A percentile compares a stretch with the other conserved stretches of the same genome.
phyloP scores from a whole-genome alignment of 2,329 filamentous ascomycete genomes.

The Nemania abortiva region DNA sequence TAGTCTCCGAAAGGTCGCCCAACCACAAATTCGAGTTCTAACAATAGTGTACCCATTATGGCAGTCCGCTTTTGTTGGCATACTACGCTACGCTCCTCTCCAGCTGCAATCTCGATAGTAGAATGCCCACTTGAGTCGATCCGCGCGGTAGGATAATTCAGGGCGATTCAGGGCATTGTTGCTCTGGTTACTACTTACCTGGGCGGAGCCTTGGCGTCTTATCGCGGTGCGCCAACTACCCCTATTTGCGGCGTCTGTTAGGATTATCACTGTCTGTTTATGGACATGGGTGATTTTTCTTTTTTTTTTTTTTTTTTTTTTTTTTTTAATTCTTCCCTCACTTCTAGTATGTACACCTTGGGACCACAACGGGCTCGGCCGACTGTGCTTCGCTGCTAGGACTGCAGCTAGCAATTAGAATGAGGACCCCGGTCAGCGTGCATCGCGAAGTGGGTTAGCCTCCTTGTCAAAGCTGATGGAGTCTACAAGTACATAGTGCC shows the following conservation, averaged over 20 bases:
- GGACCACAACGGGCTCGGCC: constrained; percentile 23
- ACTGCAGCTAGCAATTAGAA: constrained; percentile 25
- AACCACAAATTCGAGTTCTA: constrained; percentile 24
- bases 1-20: constrained; percentile 29
- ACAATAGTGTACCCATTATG: constrained; percentile 21
- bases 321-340: constrained; percentile 4
- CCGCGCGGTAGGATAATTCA: constrained; percentile 19
- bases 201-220: constrained; percentile 23
- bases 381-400: constrained; percentile 25
- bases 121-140: constrained; percentile 16
- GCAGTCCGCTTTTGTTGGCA: constrained; percentile 13
- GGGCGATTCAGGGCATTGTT: constrained; percentile 6
- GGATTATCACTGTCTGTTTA: constrained; percentile 16
- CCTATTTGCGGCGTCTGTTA: constrained; percentile 15
- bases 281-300: constrained; percentile 15
- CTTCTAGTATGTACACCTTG: not conserved
- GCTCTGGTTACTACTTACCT: constrained; percentile 8
- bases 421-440: constrained; percentile 40
- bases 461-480: constrained; percentile 37
- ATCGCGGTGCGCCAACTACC: constrained; percentile 18
- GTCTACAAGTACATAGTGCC: constrained; percentile 1
- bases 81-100: constrained; percentile 13
- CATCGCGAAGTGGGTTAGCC: constrained; percentile 42
- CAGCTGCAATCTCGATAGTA: constrained; percentile 26
- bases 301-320: constrained; percentile 14